Conservation (phyloP, 1,284 basidiomycete species). For the Rhodofomes roseus region DNA sequence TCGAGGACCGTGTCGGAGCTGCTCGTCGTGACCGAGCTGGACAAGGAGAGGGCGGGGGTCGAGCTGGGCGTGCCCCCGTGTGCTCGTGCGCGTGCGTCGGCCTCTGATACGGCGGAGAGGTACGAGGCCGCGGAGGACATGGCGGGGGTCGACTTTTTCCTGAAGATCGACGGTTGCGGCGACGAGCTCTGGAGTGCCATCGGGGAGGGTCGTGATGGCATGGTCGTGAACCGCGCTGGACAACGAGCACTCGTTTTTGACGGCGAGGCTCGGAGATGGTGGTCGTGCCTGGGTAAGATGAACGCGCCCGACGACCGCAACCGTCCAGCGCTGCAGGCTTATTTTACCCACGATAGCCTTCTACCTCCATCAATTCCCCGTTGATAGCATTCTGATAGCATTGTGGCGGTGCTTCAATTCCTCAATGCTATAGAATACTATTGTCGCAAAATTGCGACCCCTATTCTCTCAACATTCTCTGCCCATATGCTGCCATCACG, state of each 20-base stretch:
- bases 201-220: slow-evolving; percentile 40
- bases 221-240: slow-evolving; percentile 16
- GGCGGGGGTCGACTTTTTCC: slow-evolving; percentile 48
- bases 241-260: not conserved
- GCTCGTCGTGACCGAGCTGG: slow-evolving; percentile 60
- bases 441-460: not conserved
- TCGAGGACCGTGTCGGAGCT: slow-evolving; percentile 61
- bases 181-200: slow-evolving; percentile 45
- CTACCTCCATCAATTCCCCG: not conserved
- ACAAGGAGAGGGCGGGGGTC: slow-evolving; percentile 66
- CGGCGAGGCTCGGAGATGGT: not conserved
- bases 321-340: not conserved
- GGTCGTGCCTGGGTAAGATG: not conserved
- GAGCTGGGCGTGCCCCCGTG: slow-evolving; percentile 42
- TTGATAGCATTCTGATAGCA: not conserved
- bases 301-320: not conserved
- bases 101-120: slow-evolving; percentile 66
- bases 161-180: slow-evolving; percentile 57
- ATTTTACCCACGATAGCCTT: not conserved
- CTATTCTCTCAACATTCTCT: too few species aligned
- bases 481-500: not conserved
- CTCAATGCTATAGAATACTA: not conserved
- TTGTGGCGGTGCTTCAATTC: not conserved
- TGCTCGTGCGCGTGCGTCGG: slow-evolving; percentile 56
- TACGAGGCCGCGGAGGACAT: slow-evolving; percentile 67